Base-by-base conservation (phyloP, 768 basidiomycete genomes). In the Lactarius hengduanensis region DNA sequence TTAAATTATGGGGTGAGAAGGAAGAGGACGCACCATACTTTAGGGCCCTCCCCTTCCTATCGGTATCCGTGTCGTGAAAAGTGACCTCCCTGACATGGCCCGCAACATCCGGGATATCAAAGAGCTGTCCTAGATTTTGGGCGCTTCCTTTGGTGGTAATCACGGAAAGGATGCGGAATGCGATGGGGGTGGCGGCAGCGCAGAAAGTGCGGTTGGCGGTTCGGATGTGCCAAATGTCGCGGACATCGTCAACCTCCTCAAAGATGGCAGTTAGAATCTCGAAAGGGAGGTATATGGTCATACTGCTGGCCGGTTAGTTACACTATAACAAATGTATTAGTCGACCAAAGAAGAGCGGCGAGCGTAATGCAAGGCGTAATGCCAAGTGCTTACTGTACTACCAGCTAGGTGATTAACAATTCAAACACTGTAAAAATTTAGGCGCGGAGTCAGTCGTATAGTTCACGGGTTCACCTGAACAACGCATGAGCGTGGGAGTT, bases 91-190 rank as follows among this genome's bases (percentile, higher is more conserved):
- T 62, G 32, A 62, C 47, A 50, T 62, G 47, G 4, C 8, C 18
- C 7, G 26, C 20, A n/a, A 62, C 32, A 34, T 54, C 10, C 4
- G 13, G 28, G 11, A 18, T 9, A 0, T 40, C n/a, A 2, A 62
- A 13, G 9, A 62, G 28, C 2, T 4, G 28, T 50, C 32, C 16
- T 32, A 62, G 32, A 3, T 47, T 47, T 18, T 30, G 11, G 1
- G 47, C 34, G 32, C 47, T 62, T 0, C 32, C 16, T 15, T 11
- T 8, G 15, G 50, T 62, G 50, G 26, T n/a, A 8, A 30, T 10
- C 20, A 45, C 45, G n/a, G 26, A 53, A 18, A 62, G 47, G 30
- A 36, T 36, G 11, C 50, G 61, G 36, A 62, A 62, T n/a, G 50
- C 50, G 11, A 62, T 1, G 15, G 50, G 61, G 4, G 50, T 62